Evolutionary conservation across 164 flowering plant species (phyloP), one percentile per base, ranked within the genome.

Genomic region (Tinospora cordifolia): DNA sequence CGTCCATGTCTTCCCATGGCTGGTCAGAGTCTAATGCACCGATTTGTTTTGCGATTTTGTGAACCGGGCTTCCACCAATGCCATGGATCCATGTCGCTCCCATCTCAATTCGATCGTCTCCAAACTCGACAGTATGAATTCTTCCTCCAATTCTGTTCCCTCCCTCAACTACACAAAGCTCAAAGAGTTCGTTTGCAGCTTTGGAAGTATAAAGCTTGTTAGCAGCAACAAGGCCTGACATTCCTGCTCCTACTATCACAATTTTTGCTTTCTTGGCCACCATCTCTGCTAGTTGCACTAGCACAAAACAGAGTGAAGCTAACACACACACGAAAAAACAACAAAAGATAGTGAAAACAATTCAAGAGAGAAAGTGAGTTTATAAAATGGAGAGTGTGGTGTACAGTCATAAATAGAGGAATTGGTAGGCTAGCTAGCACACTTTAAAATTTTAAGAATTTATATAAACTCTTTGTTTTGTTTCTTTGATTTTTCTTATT

Each of bases 11-110:
- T 79, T 93, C 98, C 96, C 93, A 93, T 9, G 98, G 93, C 77
- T 83, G 79, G 21, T 86, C 81, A 3, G 95, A 87, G 49, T 79
- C 71, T 0, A 93, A 75, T 2, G 92, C 79, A 26, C 77, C 58
- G 74, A 78, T 86, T 41, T 88, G 80, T 57, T 79, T 72, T 26
- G 96, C 96, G 39, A 93, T 90, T 69, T 84, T 72, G 81, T 90
- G 75, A 73, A 93, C 59, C 10, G 98, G 98, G 81, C 95, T 94
- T 22, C 91, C 94, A 1, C 84, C 88, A 73, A 90, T 88, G 15
- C 97, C 98, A 75, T 94, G 98, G 83, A 94, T 94, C 96, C 97
- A 94, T 1, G 98, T 92, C 7, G 98, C 98, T 26, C 98, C 98
- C 84, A 89, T 81, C 85, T 94, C 98, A 41, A 94, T 77, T 63